Evolutionary conservation across 2,329 filamentous ascomycete species (phyloP).

Genomic region (Arthrobotrys sinensis): DNA sequence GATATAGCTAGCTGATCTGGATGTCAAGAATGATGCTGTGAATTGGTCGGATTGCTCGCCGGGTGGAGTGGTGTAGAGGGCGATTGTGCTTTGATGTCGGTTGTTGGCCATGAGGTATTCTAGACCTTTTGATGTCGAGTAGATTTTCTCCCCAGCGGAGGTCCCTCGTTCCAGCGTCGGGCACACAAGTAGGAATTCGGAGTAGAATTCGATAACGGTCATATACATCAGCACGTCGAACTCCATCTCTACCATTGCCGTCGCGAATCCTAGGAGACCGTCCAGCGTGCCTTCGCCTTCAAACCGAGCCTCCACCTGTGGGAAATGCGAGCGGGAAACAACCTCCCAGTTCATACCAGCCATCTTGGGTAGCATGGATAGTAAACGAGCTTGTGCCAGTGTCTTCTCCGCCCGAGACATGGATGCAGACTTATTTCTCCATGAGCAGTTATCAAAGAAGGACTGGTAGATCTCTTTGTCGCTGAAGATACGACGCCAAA

Average conservation of each 20-base stretch:
- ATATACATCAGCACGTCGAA: slow-evolving; percentile 60
- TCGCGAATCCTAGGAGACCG: slow-evolving; percentile 55
- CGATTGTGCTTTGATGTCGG: slow-evolving; percentile 50
- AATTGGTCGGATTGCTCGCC: slow-evolving; percentile 56
- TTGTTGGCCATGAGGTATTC: slow-evolving; percentile 59
- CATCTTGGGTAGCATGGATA: slow-evolving; percentile 58
- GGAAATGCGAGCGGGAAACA: slow-evolving; percentile 58
- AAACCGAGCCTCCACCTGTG: slow-evolving; percentile 53
- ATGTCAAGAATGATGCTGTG: slow-evolving; percentile 55
- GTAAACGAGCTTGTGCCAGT: slow-evolving; percentile 49
- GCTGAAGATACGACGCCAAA: slow-evolving; percentile 59
- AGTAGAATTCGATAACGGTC: slow-evolving; percentile 59
- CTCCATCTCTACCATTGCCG: slow-evolving; percentile 59
- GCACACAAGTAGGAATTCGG: slow-evolving; percentile 53
- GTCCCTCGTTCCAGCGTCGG: slow-evolving; percentile 41
- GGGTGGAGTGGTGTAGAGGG: slow-evolving; percentile 48
- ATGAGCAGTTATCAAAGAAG: slow-evolving; percentile 60
- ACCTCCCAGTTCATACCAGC: slow-evolving; percentile 57
- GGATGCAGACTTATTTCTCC: slow-evolving; percentile 55
- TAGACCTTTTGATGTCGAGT: slow-evolving; percentile 52
- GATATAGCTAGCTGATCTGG: slow-evolving; percentile 54
- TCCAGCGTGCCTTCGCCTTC: slow-evolving; percentile 57
- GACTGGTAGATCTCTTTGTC: slow-evolving; percentile 59
- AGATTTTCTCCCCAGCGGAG: slow-evolving; percentile 30
- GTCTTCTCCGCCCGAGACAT: slow-evolving; percentile 58